Evolutionary conservation across 2,329 filamentous ascomycete genomes (phyloP), one percentile per base, ranked within the genome.

Genomic region (Diatrype stigma): DNA sequence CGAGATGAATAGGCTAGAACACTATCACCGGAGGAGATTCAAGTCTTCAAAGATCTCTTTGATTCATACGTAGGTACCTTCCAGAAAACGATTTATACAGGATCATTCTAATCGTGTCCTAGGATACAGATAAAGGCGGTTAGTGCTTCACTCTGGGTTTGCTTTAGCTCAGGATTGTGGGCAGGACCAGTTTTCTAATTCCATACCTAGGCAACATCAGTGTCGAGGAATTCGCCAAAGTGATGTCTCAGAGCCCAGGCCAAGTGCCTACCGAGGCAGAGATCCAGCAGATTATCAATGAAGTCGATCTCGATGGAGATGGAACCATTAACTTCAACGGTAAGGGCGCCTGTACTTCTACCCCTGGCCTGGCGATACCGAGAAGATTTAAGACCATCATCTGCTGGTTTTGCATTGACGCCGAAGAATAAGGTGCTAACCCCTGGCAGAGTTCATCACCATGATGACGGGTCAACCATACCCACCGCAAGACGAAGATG

Each of bases 401-500:
- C 10, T 10, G 5, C 10, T n/a, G 45, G 42, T n/a, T n/a, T 42
- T 30, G 16, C 4, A 28, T 14, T 30, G 10, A 30, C 6, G 7
- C 4, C 30, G 10, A n/a, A 32, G 32, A 34, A 7, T n/a, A 17
- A 30, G 23, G 3, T 19, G 19, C 56, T 58, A 30, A 58, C 19
- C 7, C 12, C 37, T 12, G 12, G 4, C 40, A 71, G 70, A 71
- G 51, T 73, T 72, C 52, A 71, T 71, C 56, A 64, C 67, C 8
- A 73, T 73, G 69, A 73, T 71, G 70, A 72, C 69, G 0, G 69
- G 69, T 16, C 65, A 68, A 47, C 59, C 63, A 2, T 67, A 63
- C 56, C 58, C 62, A 40, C 61, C 63, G 10, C 51, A 57, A 6
- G 60, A 63, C 11, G 54, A 56, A 12, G 61, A 66, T 21, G 61